Base-by-base conservation (phyloP, 441 rosid species). In the Populus hybrid region DNA sequence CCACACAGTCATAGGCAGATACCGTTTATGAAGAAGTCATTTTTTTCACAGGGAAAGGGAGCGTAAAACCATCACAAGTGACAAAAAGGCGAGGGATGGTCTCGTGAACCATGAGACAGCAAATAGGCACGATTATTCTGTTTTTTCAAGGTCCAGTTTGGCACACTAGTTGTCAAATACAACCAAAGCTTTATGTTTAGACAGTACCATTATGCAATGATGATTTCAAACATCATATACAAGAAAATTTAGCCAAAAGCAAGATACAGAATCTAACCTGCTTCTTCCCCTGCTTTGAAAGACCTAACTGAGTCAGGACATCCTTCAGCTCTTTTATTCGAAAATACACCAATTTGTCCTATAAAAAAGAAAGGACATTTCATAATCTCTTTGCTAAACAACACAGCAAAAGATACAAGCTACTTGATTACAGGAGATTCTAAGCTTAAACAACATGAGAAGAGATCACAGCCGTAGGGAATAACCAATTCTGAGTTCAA, bases 321-420 rank as follows among this genome's bases (percentile, higher is more conserved):
- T 96, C 98, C 87, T 94, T 96, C 67, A 93, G 98, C 90, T 96
- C 99, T 85, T 96, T 96, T 79, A 96, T 89, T 78, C 98, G 95
- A 78, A 96, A 96, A 79, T 87, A 87, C 10, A 91, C 87, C 87
- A 96, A 85, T 63, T 94, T 93, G 10, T 92, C 95, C 98, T 96
- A 81, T 81, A 86, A 77, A 50, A 8, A 46, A 21, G 40, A 69
- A 20, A 35, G n/a, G n/a, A 21, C 8, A 6, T 12, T 21, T 26
- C 78, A 63, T 73, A 35, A 46, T 63, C 65, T 46, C 57, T 73
- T 34, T 5, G 40, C 23, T 6, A 23, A 67, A 78, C n/a, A 67
- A 28, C n/a, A 46, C 26, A 57, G 9, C 2, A 11, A 34, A 4
- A 12, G 61, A 32, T 20, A 7, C 12, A 57, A 40, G 11, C 61